Conservation (phyloP, 345 rosid species). For the Carallia pectinifolia region DNA sequence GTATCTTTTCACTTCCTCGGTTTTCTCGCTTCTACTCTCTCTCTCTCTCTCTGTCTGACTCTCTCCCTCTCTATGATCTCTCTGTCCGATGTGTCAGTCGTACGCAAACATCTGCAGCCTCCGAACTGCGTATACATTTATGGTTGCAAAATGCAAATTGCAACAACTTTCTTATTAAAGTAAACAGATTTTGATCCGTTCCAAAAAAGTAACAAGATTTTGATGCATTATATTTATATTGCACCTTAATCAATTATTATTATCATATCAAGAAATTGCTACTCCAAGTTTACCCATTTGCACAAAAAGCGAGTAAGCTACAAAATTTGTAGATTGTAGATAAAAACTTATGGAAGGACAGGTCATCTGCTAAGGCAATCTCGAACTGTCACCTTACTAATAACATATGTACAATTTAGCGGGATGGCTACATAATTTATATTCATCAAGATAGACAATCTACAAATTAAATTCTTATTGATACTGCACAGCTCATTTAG, state of each 20-base stretch:
- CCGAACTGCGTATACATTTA: background rate
- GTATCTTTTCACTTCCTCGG: background rate
- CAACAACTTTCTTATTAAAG: no score
- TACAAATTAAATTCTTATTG: conserved; percentile 6
- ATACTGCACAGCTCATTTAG: background rate
- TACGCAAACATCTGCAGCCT: background rate
- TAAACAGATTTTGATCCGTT: no score
- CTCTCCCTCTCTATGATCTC: background rate
- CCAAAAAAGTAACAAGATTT: no score
- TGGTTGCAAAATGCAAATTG: no score
- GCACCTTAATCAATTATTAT: no score
- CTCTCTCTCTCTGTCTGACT: background rate
- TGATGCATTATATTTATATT: no score
- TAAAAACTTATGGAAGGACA: background rate
- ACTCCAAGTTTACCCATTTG: no score
- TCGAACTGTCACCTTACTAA: conserved; percentile 30
- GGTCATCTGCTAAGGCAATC: conserved; percentile 2
- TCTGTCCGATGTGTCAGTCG: background rate
- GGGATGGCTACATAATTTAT: background rate
- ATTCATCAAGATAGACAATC: conserved; percentile 7
- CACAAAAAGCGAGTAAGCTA: no score
- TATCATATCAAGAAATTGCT: no score
- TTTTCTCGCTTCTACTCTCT: background rate
- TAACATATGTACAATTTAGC: no score
- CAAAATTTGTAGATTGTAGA: no score